Evolutionary conservation across 805 yeast genomes (phyloP).

Genomic region (Barnettozyma vustinii): DNA sequence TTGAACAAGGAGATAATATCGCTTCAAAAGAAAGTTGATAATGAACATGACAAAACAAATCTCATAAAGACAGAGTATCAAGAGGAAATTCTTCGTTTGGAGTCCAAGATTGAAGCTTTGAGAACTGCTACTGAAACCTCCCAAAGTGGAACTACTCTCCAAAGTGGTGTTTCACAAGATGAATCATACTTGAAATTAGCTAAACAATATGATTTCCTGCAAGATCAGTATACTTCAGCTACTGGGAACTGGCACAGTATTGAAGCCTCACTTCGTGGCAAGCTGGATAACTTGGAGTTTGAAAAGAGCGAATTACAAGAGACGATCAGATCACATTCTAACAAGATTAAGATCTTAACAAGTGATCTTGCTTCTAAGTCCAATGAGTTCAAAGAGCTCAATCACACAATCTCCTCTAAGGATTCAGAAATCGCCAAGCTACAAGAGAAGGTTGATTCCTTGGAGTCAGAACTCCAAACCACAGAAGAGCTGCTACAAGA

Average conservation of each 20-base stretch:
- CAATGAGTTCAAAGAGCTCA: conserved; percentile 18
- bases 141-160: conserved; percentile 21
- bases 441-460: conserved; percentile 14
- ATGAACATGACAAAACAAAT: conserved; percentile 31
- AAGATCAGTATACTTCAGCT: conserved; percentile 67
- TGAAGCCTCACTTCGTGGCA: conserved; percentile 56
- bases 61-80: conserved; percentile 19
- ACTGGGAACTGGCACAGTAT: conserved; percentile 80
- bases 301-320: conserved; percentile 37
- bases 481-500: conserved; percentile 22
- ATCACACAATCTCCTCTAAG: conserved; percentile 17
- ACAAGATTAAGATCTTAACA: conserved; percentile 25
- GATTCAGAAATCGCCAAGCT: conserved; percentile 24
- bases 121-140: conserved; percentile 55
- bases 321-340: conserved; percentile 21
- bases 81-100: conserved; percentile 52
- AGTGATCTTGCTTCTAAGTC: conserved; percentile 28
- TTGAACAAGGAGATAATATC: conserved; percentile 25
- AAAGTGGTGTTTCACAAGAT: conserved; percentile 22
- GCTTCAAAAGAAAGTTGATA: conserved; percentile 28
- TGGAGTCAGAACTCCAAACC: conserved; percentile 24
- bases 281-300: conserved; percentile 38
- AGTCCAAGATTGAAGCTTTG: conserved; percentile 62
- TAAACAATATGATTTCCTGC: conserved; percentile 50
- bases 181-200: conserved; percentile 38